A percentile compares a stretch with the other conserved stretches of the same genome.
Conservation (phyloP, 345 rosid species). For the Populus nigra region DNA sequence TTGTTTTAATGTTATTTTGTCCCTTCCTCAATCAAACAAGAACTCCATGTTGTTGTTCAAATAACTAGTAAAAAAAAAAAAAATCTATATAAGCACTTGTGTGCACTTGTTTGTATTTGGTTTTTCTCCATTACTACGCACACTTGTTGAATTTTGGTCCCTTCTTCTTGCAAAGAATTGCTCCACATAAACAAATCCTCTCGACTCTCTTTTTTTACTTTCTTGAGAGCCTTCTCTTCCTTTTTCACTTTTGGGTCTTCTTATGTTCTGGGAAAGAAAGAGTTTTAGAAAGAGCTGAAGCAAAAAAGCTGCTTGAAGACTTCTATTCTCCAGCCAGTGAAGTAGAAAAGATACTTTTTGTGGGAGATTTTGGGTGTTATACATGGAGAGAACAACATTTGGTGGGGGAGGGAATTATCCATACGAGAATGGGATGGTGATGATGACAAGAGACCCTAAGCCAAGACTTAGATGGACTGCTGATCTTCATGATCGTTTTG, state of each 20-base stretch:
- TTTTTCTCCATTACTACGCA: not conserved
- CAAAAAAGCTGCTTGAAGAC: not conserved
- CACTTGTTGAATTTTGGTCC: not conserved
- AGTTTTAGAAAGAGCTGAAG: not conserved
- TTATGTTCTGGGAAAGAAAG: not conserved
- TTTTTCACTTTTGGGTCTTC: not conserved
- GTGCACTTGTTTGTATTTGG: not conserved
- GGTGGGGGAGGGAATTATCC: constrained; percentile 28
- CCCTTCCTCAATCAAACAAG: not conserved
- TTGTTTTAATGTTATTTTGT: no score
- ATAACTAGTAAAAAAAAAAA: no score
- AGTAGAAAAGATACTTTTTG: not conserved
- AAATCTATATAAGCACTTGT: not conserved
- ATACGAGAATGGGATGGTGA: constrained; percentile 61
- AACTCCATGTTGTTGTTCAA: not conserved
- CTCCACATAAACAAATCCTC: not conserved
- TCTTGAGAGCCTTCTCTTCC: not conserved
- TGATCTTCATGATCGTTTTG: constrained; percentile 64
- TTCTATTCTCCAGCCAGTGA: not conserved
- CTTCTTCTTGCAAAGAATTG: not conserved
- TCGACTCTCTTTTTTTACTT: not conserved
- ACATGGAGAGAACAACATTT: constrained; percentile 47
- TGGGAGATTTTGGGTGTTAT: not conserved
- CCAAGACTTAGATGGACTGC: constrained; percentile 74
- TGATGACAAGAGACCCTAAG: constrained; percentile 87